Percentiles rank a stretch among this genome's conserved stretches.
phyloP scores from a whole-genome alignment of 1,284 basidiomycete genomes.

The Coniophora puteana region DNA sequence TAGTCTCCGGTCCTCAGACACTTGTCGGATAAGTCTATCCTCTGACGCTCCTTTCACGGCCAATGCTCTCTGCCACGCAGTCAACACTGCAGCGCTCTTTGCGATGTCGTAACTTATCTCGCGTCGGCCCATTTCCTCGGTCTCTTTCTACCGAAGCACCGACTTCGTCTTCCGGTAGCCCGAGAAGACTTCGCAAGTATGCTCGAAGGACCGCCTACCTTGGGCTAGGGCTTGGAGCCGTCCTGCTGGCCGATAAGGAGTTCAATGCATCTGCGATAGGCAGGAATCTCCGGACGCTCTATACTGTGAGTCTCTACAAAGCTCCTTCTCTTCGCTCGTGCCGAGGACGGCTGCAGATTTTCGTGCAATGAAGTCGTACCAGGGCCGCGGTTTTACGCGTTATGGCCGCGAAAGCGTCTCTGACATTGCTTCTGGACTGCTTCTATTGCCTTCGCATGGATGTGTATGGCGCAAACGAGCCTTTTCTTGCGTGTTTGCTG shows the following conservation, averaged over 20 bases:
- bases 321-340: not conserved
- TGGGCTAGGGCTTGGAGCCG: conserved; percentile 35
- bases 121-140: too few species aligned
- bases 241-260: conserved; percentile 52
- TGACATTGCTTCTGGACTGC: conserved; percentile 1
- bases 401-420: not conserved
- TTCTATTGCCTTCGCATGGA: not conserved
- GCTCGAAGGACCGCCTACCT: conserved; percentile 33
- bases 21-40: too few species aligned
- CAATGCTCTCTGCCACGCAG: not conserved
- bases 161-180: too few species aligned
- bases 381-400: not conserved
- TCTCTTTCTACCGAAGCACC: too few species aligned
- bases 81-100: not conserved
- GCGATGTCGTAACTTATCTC: too few species aligned
- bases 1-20: too few species aligned
- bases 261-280: conserved; percentile 66
- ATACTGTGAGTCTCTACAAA: conserved; percentile 43
- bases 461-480: conserved; percentile 1
- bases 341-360: not conserved
- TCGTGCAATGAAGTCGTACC: not conserved
- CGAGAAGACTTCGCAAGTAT: conserved; percentile 17
- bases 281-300: conserved; percentile 64
- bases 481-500: not conserved
- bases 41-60: too few species aligned